These are phyloP conservation scores for Wakefieldia striispora DNA, from an alignment of 768 basidiomycete species.

Conservation along the genomic window DNA sequence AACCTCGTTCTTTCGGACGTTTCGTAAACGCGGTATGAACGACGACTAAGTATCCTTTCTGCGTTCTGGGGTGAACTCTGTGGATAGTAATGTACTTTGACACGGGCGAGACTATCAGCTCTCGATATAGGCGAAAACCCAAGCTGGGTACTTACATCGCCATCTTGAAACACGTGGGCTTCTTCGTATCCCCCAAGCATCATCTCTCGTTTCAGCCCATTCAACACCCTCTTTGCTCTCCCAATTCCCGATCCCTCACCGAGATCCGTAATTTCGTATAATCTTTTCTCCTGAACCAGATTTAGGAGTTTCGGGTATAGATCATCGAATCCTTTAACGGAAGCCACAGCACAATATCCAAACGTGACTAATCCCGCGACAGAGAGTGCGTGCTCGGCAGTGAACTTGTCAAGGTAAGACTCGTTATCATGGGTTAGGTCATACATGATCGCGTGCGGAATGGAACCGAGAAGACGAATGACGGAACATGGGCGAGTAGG, in stretches of 20 bases:
- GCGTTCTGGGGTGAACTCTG: constrained; percentile 85
- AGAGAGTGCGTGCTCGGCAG: constrained; percentile 92
- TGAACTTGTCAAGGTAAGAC: constrained; percentile 83
- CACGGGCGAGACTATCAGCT: constrained; percentile 2
- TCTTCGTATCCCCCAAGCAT: constrained; percentile 82
- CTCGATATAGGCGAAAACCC: background rate
- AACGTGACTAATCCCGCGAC: constrained; percentile 93
- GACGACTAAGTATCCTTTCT: constrained; percentile 89
- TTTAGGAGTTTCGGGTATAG: constrained; percentile 93
- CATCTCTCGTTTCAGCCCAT: constrained; percentile 91
- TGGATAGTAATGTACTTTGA: constrained; percentile 88
- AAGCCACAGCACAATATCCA: constrained; percentile 83
- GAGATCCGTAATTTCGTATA: constrained; percentile 68
- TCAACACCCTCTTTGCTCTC: constrained; percentile 68
- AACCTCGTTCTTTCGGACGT: constrained; percentile 76
- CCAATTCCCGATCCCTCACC: constrained; percentile 56
- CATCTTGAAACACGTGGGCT: constrained; percentile 96
- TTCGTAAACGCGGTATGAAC: constrained; percentile 92
- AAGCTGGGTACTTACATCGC: constrained; percentile 60
- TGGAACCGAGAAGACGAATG: constrained; percentile 78
- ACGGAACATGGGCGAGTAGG: constrained; percentile 71
- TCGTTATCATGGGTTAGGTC: constrained; percentile 99
- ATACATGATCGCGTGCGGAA: constrained; percentile 91
- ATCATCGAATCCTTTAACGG: constrained; percentile 97
- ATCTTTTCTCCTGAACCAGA: constrained; percentile 79